Evolutionary conservation across 2,329 filamentous ascomycete species (phyloP).

Genomic region (Xylariomycetidae sp.): DNA sequence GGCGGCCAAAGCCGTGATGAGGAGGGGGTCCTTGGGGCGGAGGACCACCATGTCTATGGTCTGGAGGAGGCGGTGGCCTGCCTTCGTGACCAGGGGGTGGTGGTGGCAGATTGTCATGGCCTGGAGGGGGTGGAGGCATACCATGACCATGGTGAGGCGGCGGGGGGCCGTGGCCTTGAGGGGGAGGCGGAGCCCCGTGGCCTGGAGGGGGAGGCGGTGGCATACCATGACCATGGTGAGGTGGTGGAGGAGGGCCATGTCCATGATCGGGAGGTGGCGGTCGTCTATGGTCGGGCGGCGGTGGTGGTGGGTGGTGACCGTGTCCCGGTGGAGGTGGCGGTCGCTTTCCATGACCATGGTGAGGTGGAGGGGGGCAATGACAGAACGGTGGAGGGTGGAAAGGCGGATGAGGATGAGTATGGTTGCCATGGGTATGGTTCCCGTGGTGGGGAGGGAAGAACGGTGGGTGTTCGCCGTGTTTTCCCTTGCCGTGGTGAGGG

Average conservation of each 20-base stretch:
- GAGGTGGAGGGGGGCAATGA: constrained; percentile 23
- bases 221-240: not conserved
- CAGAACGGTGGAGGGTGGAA: constrained; percentile 23
- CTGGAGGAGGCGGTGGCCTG: not conserved
- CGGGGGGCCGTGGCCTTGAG: not conserved
- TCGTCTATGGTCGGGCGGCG: constrained; percentile 1
- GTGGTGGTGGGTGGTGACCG: not conserved
- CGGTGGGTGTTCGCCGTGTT: constrained; percentile 12
- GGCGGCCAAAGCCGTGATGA: not conserved
- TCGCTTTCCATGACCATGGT: constrained; percentile 10
- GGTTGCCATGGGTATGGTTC: constrained; percentile 23
- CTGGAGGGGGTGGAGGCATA: constrained; percentile 1
- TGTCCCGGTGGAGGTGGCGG: constrained; percentile 9
- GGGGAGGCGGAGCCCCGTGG: constrained; percentile 4
- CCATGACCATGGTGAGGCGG: not conserved
- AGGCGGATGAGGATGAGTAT: constrained; percentile 17
- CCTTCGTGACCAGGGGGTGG: not conserved
- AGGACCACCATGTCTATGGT: not conserved
- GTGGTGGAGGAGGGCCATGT: not conserved
- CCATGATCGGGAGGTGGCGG: constrained; percentile 4
- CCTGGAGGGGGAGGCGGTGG: not conserved
- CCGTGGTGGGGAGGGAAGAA: constrained; percentile 15
- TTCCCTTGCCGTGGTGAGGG: constrained; percentile 13
- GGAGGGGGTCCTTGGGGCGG: not conserved
- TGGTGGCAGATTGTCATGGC: not conserved